Evolutionary conservation across 2,329 filamentous ascomycete species (phyloP).

Genomic region (Ceratocystis destructans): DNA sequence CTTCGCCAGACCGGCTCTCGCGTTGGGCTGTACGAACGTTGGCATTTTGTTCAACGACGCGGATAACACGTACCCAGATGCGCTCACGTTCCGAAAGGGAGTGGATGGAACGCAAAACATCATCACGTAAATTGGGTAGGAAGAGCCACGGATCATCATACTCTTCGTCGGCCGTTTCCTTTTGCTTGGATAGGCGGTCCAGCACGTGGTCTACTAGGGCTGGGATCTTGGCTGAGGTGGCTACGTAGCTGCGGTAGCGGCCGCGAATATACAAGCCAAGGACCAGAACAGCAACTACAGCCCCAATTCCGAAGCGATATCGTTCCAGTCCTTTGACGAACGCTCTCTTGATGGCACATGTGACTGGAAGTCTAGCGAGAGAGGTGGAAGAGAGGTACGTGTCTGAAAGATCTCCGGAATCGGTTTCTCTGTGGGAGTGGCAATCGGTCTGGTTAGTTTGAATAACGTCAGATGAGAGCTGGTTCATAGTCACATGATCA

Average conservation of each 20-base stretch:
- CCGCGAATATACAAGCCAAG: slow-evolving; percentile 49
- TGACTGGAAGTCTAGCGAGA: slow-evolving; percentile 80
- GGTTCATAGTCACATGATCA: slow-evolving; percentile 19
- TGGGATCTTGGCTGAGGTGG: slow-evolving; percentile 61
- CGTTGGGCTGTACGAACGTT: slow-evolving; percentile 70
- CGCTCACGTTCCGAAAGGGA: slow-evolving; percentile 60
- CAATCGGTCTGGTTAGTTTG: slow-evolving; percentile 75
- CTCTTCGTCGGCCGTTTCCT: slow-evolving; percentile 57
- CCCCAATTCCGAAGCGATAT: slow-evolving; percentile 74
- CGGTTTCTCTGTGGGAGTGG: slow-evolving; percentile 57
- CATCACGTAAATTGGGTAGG: slow-evolving; percentile 78
- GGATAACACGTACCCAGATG: slow-evolving; percentile 71
- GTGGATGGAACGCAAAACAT: slow-evolving; percentile 73
- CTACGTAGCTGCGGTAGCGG: slow-evolving; percentile 47
- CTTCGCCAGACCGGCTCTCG: slow-evolving; percentile 50
- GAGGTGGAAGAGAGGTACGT: slow-evolving; percentile 66
- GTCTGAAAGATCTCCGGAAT: slow-evolving; percentile 47
- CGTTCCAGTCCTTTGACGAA: slow-evolving; percentile 67
- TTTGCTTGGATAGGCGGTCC: slow-evolving; percentile 69
- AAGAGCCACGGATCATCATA: slow-evolving; percentile 67
- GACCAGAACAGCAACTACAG: slow-evolving; percentile 40
- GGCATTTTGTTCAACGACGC: slow-evolving; percentile 81
- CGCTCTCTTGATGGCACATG: slow-evolving; percentile 65
- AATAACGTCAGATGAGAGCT: slow-evolving; percentile 32
- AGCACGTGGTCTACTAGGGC: slow-evolving; percentile 72